Evolutionary conservation across 1,284 basidiomycete species (phyloP).

Genomic region (Stereum hirsutum): DNA sequence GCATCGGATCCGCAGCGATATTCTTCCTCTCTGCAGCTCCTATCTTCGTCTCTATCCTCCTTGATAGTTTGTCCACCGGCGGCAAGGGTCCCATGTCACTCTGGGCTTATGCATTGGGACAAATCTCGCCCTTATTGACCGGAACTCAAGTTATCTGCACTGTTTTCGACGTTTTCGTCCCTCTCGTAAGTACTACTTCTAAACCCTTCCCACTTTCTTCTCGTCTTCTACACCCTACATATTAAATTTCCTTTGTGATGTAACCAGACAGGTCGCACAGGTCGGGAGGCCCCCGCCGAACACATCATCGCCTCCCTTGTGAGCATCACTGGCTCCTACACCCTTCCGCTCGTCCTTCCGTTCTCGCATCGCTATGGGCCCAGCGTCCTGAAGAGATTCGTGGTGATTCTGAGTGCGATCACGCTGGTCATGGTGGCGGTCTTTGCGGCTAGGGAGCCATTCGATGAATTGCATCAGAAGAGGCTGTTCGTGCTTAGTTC

Average conservation of each 20-base stretch:
- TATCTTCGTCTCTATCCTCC: constrained; percentile 39
- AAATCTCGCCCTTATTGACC: constrained; percentile 52
- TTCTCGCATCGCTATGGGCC: constrained; percentile 71
- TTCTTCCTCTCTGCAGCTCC: constrained; percentile 52
- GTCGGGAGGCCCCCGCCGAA: constrained; percentile 76
- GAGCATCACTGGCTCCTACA: constrained; percentile 49
- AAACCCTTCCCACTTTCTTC: not conserved
- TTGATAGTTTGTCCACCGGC: constrained; percentile 36
- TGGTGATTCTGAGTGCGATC: constrained; percentile 37
- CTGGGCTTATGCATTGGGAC: constrained; percentile 59
- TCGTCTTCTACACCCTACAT: not conserved
- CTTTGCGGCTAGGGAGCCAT: constrained; percentile 57
- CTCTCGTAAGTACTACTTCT: constrained; percentile 49
- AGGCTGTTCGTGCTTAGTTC: constrained; percentile 79
- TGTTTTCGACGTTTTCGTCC: constrained; percentile 86
- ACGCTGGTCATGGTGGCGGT: constrained; percentile 49
- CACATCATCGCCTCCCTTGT: constrained; percentile 82
- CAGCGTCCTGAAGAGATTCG: constrained; percentile 33
- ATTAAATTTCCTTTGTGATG: constrained; percentile 8
- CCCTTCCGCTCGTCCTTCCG: constrained; percentile 57
- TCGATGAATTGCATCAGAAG: constrained; percentile 85
- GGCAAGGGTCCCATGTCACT: constrained; percentile 34
- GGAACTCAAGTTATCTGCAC: constrained; percentile 65
- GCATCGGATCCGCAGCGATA: constrained; percentile 62
- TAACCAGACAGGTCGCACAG: constrained; percentile 63